Evolutionary conservation across 2,329 filamentous ascomycete genomes (phyloP).

Genomic region (Trichophyton verrucosum): DNA sequence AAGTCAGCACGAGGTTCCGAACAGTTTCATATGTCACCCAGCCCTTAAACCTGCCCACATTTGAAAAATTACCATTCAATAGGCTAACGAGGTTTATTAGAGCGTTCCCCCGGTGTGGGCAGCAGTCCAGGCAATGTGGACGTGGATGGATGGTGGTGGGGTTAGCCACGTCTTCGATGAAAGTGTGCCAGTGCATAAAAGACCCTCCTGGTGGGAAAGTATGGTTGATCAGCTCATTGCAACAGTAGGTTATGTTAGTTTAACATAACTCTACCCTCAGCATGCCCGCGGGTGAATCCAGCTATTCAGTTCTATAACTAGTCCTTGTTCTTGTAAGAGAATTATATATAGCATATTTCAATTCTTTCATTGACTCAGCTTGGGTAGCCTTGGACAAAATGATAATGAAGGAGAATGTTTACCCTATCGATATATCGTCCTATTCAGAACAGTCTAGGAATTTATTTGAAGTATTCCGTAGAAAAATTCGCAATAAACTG

Average conservation of each 20-base stretch:
- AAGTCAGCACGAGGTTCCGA: neutral
- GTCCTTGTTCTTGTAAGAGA: neutral
- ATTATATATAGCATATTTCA: neutral
- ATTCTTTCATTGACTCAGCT: too few species aligned
- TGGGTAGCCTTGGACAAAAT: too few species aligned
- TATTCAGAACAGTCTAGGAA: too few species aligned
- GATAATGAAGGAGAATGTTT: too few species aligned
- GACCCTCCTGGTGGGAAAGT: neutral
- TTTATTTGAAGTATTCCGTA: too few species aligned
- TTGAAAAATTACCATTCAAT: neutral
- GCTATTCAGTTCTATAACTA: neutral
- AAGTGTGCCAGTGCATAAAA: neutral
- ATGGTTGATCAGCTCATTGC: conserved; percentile 2
- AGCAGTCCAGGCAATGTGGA: neutral
- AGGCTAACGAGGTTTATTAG: neutral
- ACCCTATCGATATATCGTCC: too few species aligned
- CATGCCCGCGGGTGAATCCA: neutral
- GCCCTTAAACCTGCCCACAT: neutral
- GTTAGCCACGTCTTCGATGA: neutral
- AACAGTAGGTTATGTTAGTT: conserved; percentile 3
- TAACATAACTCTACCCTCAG: neutral
- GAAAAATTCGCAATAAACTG: too few species aligned
- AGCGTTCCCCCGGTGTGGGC: conserved; percentile 4
- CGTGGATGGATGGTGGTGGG: neutral
- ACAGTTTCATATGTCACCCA: neutral